phyloP scores from a whole-genome alignment of 768 basidiomycete genomes.

The Boletus rufocinnamomeus region DNA sequence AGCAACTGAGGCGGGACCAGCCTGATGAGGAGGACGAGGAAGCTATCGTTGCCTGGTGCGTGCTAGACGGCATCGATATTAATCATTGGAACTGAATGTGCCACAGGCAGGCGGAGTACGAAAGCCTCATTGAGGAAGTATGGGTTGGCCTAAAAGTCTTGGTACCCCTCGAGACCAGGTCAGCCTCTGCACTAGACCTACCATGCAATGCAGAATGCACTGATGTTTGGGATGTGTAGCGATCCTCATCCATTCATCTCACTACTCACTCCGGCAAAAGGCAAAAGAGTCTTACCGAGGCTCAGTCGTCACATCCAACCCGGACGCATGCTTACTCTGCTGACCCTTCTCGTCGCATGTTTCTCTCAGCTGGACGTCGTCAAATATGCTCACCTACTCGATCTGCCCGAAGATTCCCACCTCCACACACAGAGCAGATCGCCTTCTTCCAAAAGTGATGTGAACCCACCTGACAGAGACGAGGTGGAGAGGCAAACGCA shows the following conservation, averaged over 20 bases:
- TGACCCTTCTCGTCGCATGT: slow-evolving; percentile 91
- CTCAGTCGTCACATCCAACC: slow-evolving; percentile 80
- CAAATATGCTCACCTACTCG: slow-evolving; percentile 70
- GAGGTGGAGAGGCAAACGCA: slow-evolving; percentile 90
- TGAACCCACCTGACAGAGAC: slow-evolving; percentile 44
- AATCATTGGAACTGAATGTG: slow-evolving; percentile 5
- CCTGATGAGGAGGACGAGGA: slow-evolving; percentile 56
- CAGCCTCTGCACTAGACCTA: slow-evolving; percentile 9
- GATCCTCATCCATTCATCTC: slow-evolving; percentile 97
- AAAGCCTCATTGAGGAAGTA: slow-evolving; percentile 61
- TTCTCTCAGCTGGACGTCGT: slow-evolving; percentile 95
- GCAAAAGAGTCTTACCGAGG: slow-evolving; percentile 89
- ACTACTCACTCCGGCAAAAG: slow-evolving; percentile 83
- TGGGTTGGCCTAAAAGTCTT: slow-evolving; percentile 86
- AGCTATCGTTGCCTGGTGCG: slow-evolving; percentile 47
- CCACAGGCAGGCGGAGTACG: slow-evolving; percentile 60
- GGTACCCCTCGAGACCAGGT: slow-evolving; percentile 94
- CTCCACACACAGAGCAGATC: slow-evolving; percentile 22
- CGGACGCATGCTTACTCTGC: slow-evolving; percentile 78
- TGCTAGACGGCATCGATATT: background rate
- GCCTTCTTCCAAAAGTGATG: slow-evolving; percentile 21
- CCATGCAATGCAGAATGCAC: background rate
- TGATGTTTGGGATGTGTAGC: slow-evolving; percentile 42
- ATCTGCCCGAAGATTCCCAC: slow-evolving; percentile 60
- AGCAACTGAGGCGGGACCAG: slow-evolving; percentile 81